phyloP scores from a whole-genome alignment of 495 filamentous ascomycete species.

The Neurospora africana region DNA sequence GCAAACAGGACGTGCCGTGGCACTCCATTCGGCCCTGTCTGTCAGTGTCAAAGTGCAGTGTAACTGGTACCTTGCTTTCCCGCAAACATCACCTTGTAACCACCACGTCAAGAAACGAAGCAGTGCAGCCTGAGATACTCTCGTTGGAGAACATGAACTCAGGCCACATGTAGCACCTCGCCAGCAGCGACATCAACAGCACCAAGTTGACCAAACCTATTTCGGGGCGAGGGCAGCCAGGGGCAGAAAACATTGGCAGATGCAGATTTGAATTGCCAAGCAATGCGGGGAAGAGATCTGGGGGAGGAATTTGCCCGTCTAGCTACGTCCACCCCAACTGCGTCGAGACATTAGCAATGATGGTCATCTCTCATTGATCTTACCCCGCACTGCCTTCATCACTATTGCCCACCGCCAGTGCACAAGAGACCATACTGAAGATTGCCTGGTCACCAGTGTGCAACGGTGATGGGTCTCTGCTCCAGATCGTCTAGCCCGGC shows the following conservation, averaged over 20 bases:
- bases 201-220: not conserved
- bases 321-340: not conserved
- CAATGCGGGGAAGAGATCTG: not conserved
- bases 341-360: not conserved
- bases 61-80: not conserved
- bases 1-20: not conserved
- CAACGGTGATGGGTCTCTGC: not conserved
- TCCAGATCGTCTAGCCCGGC: not conserved
- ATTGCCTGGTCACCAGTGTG: not conserved
- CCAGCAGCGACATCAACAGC: not conserved
- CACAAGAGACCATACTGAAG: not conserved
- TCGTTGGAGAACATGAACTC: not conserved
- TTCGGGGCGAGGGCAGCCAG: not conserved
- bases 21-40: not conserved
- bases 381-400: not conserved
- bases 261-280: not conserved
- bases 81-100: not conserved
- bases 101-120: not conserved
- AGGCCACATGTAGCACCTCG: not conserved
- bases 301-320: not conserved
- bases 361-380: not conserved
- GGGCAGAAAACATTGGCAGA: not conserved
- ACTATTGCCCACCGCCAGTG: not conserved
- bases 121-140: not conserved
- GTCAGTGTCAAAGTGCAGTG: not conserved